phyloP scores from a whole-genome alignment of 352 stramenopile genomes.

The Poterioochromonas sp. region DNA sequence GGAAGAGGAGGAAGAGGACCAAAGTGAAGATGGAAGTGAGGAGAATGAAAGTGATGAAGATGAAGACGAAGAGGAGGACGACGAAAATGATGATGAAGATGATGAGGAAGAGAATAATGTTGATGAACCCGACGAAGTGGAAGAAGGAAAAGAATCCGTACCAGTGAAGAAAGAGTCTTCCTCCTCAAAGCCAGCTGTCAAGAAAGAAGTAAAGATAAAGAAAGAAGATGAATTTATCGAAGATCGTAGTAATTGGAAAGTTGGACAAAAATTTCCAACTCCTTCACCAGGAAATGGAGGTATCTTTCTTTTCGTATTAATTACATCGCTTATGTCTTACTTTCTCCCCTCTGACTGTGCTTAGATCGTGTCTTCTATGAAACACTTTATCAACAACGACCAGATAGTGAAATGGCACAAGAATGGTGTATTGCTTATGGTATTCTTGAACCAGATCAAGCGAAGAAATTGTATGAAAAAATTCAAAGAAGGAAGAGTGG shows the following conservation, averaged over 20 bases:
- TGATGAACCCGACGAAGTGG: no score
- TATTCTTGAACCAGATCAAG: slow-evolving; percentile 9
- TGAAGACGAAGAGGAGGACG: no score
- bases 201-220: no score
- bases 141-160: no score
- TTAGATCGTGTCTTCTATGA: slow-evolving; percentile 34
- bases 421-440: slow-evolving; percentile 34
- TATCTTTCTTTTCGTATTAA: background rate
- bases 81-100: no score
- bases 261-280: slow-evolving; percentile 28
- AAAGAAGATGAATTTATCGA: no score
- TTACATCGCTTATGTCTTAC: background rate
- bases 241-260: background rate
- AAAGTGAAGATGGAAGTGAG: no score
- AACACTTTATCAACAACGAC: slow-evolving; percentile 12
- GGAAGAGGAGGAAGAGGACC: no score
- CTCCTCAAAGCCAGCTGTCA: no score
- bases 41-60: no score
- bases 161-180: no score
- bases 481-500: slow-evolving; percentile 23
- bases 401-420: slow-evolving; percentile 33
- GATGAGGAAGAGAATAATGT: no score
- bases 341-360: background rate
- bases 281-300: slow-evolving; percentile 22
- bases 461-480: slow-evolving; percentile 1